Evolutionary conservation across 208 protist species (phyloP), one percentile per base, ranked within the genome.

Genomic region (Wallacemonas collosoma): DNA sequence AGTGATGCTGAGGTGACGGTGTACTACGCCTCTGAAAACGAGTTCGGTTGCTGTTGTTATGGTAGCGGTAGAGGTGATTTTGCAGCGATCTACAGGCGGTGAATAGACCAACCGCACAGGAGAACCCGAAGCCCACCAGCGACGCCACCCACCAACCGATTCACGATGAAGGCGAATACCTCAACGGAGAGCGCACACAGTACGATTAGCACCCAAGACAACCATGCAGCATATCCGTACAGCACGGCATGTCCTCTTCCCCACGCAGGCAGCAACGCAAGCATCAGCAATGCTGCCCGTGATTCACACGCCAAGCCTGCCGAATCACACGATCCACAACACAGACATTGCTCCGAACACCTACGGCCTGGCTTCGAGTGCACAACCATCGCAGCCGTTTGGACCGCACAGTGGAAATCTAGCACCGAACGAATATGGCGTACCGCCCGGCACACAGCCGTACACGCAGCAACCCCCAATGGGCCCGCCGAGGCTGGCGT

Each of bases 1-100:
- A 5, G 4, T 45, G 60, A 7, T 12, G n/a, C 60, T 48, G 60
- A 65, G 35, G 17, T 69, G 12, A 40, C 26, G 11, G 15, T 69
- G 48, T 69, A 69, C 64, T 69, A 44, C n/a, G n/a, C n/a, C n/a
- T n/a, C n/a, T n/a, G n/a, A n/a, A n/a, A n/a, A n/a, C n/a, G n/a
- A n/a, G 7, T 69, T 69, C 57, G 64, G 64, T 35, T 69, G 64
- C 64, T 69, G 8, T 74, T 57, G 15, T 11, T 60, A 2, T 56
- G 55, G 73, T 67, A 68, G 73, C 17, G 67, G 64, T 15, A 63
- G 61, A n/a, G 62, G 45, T 50, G 73, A 56, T 17, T 65, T 39
- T 8, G 38, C 65, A 26, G 26, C 26, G 26, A 26, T 26, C 26
- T 26, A 26, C 26, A 26, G 26, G 26, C 26, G 26, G 26, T 26